Evolutionary conservation across 2,329 filamentous ascomycete genomes (phyloP), one percentile per base, ranked within the genome.

Genomic region (Bipolaris oryzae): DNA sequence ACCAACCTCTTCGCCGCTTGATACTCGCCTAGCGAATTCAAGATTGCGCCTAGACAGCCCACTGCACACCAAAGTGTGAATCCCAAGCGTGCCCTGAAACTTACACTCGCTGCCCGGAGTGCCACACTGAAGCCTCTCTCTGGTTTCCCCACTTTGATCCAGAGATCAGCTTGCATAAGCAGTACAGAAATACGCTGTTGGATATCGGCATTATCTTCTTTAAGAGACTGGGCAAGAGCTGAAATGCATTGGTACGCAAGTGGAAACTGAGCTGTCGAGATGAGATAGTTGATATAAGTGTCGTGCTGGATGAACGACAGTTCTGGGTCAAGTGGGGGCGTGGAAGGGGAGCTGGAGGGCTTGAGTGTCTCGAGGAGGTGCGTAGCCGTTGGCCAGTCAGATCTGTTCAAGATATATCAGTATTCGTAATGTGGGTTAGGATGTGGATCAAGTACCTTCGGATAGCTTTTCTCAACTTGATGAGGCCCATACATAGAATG

Each of bases 121-220:
- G 87, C 87, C 5, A 93, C 82, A 2, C 89, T 91, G 73, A 96
- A 92, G 0, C 87, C 91, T 57, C 89, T 85, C 64, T 91, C 85
- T 0, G 91, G 84, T 2, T 88, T 85, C 2, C 88, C 89, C 41
- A 85, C 85, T 63, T 83, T 84, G 52, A 86, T 84, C 53, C 92
- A 86, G 3, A 96, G 81, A 5, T 85, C 81, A 0, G 87, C 88
- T 73, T 96, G 96, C 46, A 88, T 77, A 2, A 91, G 82, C 13
- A 96, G 83, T 0, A 96, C 81, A 25, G 86, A 85, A 46, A 95
- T 81, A 34, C 89, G 87, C 21, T 90, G 82, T 4, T 87, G 81
- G 28, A 94, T 78, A 69, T 91, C 88, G 50, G 83, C 82, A 51
- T 81, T 81, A 47, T 84, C 81, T 37, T 83, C 79, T 62, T 83